These are phyloP conservation scores for Vitis cinerea DNA, from an alignment of 164 flowering plant genomes.

Conservation along the genomic window DNA sequence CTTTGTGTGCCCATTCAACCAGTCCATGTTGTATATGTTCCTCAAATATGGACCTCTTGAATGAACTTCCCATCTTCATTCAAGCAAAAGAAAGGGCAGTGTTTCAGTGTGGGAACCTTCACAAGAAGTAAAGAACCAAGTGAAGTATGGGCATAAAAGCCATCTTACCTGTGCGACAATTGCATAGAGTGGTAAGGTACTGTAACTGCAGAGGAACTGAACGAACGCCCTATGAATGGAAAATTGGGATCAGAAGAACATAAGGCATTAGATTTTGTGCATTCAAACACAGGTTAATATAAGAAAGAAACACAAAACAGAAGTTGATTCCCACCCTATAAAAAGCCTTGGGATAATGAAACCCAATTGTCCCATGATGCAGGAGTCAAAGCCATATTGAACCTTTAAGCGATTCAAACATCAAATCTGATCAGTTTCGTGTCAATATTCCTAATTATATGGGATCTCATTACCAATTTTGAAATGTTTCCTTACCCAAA, in stretches of 20 bases:
- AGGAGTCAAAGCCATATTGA: constrained; percentile 72
- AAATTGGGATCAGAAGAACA: too few relatives aligned
- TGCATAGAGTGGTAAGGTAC: constrained; percentile 55
- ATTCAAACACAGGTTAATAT: too few relatives aligned
- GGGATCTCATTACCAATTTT: too few relatives aligned
- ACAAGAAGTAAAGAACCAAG: not conserved
- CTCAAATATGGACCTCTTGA: constrained; percentile 49
- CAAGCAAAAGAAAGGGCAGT: not conserved
- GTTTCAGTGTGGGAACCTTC: not conserved
- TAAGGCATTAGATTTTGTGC: too few relatives aligned
- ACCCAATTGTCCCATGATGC: constrained; percentile 78
- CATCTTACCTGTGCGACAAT: constrained; percentile 62
- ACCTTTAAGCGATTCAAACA: constrained; percentile 25
- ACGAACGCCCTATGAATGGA: constrained; percentile 24
- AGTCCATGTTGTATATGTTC: constrained; percentile 45
- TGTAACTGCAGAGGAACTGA: constrained; percentile 46
- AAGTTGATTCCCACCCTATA: constrained; percentile 56
- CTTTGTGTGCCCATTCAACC: constrained; percentile 51
- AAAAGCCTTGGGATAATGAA: constrained; percentile 79
- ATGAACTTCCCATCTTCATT: constrained; percentile 29
- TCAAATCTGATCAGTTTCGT: too few relatives aligned
- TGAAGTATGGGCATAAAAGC: not conserved
- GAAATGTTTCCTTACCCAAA: constrained; percentile 50
- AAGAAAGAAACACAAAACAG: too few relatives aligned
- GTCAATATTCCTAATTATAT: too few relatives aligned